Evolutionary conservation across 306 rosid species (phyloP).

Genomic region (Castanospermum australe): DNA sequence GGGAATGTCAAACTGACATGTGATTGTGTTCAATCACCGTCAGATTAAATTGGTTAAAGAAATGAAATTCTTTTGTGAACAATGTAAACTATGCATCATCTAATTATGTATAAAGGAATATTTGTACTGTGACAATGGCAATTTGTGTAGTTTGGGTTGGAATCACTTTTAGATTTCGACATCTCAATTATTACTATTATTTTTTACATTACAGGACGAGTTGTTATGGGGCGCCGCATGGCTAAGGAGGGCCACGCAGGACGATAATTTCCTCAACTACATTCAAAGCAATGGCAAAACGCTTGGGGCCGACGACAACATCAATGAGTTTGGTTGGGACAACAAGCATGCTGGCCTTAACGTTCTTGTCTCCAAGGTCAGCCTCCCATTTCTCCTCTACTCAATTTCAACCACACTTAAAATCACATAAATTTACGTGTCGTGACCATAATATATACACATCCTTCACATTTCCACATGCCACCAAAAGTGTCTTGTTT

Average conservation of each 20-base stretch:
- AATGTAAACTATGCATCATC: not conserved
- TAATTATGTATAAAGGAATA: not conserved
- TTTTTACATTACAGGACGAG: conserved; percentile 58
- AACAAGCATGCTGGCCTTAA: conserved; percentile 95
- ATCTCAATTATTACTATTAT: not conserved
- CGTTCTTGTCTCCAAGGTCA: conserved; percentile 87
- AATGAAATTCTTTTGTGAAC: not conserved
- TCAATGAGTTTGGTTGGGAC: conserved; percentile 91
- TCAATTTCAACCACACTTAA: not conserved
- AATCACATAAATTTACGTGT: not conserved
- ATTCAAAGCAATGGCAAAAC: conserved; percentile 75
- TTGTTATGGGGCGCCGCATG: conserved; percentile 93
- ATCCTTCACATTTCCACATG: not conserved
- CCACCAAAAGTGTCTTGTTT: too few species aligned
- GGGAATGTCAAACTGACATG: not conserved
- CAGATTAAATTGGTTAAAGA: not conserved
- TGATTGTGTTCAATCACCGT: conserved; percentile 23
- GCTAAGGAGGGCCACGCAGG: conserved; percentile 83
- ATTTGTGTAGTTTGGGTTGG: not conserved
- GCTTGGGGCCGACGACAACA: conserved; percentile 80
- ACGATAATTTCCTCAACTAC: conserved; percentile 56
- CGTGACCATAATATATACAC: not conserved
- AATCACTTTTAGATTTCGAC: not conserved
- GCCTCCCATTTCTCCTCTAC: not conserved
- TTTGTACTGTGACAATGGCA: not conserved